A percentile compares a stretch with the other conserved stretches of the same genome.
These are phyloP conservation scores for Geotrichum siamense DNA, from an alignment of 1,139 yeast genomes.

Conservation along the genomic window DNA sequence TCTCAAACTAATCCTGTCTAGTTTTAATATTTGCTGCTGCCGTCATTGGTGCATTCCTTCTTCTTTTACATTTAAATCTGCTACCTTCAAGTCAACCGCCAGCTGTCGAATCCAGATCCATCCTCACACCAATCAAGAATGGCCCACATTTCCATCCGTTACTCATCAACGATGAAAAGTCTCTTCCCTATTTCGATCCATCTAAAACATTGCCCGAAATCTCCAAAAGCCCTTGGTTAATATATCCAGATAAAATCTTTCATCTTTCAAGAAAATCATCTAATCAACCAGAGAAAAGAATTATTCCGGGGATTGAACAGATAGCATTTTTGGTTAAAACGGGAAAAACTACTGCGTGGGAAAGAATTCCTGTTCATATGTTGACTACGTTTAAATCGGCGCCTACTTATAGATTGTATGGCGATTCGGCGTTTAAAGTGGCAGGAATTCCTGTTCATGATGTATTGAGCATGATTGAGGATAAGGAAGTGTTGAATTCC, in stretches of 20 bases:
- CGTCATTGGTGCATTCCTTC: too few relatives aligned
- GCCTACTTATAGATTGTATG: slow-evolving; percentile 33
- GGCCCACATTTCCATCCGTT: not conserved
- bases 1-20: too few relatives aligned
- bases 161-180: not conserved
- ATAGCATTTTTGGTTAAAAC: slow-evolving; percentile 34
- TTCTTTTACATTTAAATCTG: too few relatives aligned
- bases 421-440: slow-evolving; percentile 31
- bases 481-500: slow-evolving; percentile 20
- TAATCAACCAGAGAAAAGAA: not conserved
- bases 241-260: not conserved
- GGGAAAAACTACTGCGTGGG: slow-evolving; percentile 35
- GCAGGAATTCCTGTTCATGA: slow-evolving; percentile 34
- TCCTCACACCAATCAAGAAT: not conserved
- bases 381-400: slow-evolving; percentile 33
- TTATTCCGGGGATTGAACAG: slow-evolving; percentile 21
- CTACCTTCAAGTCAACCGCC: too few relatives aligned
- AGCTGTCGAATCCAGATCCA: not conserved
- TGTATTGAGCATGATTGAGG: slow-evolving; percentile 29
- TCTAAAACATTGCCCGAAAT: not conserved
- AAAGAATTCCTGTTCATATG: slow-evolving; percentile 35
- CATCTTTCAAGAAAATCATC: not conserved
- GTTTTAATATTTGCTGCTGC: too few relatives aligned
- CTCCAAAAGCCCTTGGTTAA: not conserved
- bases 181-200: not conserved